Evolutionary conservation across 495 filamentous ascomycete species (phyloP).

Genomic region (Acidiella bohemica): DNA sequence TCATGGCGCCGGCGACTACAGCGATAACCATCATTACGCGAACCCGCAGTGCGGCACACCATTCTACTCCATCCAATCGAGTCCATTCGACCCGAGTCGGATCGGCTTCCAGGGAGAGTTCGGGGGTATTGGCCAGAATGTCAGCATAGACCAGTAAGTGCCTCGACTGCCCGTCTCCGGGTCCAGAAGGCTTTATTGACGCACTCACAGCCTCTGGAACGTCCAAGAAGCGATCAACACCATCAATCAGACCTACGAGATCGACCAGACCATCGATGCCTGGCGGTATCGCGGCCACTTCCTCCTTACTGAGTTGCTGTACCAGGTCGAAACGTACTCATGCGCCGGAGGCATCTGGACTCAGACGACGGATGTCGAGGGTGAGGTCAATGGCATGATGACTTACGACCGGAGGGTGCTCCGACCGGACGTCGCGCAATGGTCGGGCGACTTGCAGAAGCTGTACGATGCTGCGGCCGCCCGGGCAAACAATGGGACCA

Average conservation of each 20-base stretch:
- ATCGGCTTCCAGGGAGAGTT: constrained; percentile 60
- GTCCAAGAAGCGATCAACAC: constrained; percentile 38
- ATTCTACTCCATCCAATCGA: constrained; percentile 41
- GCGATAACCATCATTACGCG: constrained; percentile 61
- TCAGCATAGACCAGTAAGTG: constrained; percentile 36
- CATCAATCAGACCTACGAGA: constrained; percentile 55
- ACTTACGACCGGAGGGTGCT: constrained; percentile 49
- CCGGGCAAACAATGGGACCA: constrained; percentile 1
- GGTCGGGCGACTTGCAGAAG: constrained; percentile 45
- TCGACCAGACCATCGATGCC: constrained; percentile 40
- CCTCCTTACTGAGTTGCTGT: constrained; percentile 39
- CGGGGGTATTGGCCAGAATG: constrained; percentile 50
- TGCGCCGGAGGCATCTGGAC: constrained; percentile 51
- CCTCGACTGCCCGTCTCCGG: too few relatives aligned
- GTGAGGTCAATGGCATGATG: constrained; percentile 58
- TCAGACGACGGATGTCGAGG: constrained; percentile 60
- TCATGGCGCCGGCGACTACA: constrained; percentile 46
- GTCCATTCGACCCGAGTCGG: constrained; percentile 44
- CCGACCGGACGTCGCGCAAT: constrained; percentile 42
- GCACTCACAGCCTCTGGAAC: constrained; percentile 38
- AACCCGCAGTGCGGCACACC: constrained; percentile 58
- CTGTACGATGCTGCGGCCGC: constrained; percentile 41
- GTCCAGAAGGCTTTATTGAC: constrained; percentile 21
- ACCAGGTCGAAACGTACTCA: constrained; percentile 42
- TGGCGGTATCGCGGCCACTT: constrained; percentile 52